A percentile compares a stretch with the other conserved stretches of the same genome.
Conservation (phyloP, 148 eudicot genomes). For the Fallopia convolvulus region DNA sequence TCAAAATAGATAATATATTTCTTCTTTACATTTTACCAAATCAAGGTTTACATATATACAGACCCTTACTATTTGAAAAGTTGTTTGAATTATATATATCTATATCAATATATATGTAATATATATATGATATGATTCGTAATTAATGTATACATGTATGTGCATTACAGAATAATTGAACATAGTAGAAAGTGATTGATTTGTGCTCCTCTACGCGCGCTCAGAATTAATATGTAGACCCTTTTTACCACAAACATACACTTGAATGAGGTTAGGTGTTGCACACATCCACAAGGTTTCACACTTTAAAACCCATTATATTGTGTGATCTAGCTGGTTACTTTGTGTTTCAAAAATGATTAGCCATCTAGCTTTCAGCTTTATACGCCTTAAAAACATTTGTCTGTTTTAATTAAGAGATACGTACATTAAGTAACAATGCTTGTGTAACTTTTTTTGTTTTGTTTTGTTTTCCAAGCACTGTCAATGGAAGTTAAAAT, state of each 20-base stretch:
- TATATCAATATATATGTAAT: too few relatives aligned
- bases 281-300: slow-evolving; percentile 2
- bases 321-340: not conserved
- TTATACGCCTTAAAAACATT: not conserved
- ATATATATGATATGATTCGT: too few relatives aligned
- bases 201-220: too few relatives aligned
- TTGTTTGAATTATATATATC: too few relatives aligned
- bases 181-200: not conserved
- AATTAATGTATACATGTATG: too few relatives aligned
- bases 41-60: too few relatives aligned
- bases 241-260: not conserved
- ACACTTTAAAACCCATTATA: not conserved
- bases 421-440: too few relatives aligned
- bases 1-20: not conserved
- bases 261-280: slow-evolving; percentile 2
- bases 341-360: not conserved
- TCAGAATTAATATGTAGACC: not conserved
- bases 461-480: too few relatives aligned
- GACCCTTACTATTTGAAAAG: too few relatives aligned
- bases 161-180: not conserved
- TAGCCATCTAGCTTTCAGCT: not conserved
- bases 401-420: not conserved
- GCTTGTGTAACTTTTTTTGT: too few relatives aligned
- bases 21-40: not conserved
- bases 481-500: too few relatives aligned